Evolutionary conservation across 2,329 filamentous ascomycete species (phyloP).

Genomic region (Botrytis sinoallii): DNA sequence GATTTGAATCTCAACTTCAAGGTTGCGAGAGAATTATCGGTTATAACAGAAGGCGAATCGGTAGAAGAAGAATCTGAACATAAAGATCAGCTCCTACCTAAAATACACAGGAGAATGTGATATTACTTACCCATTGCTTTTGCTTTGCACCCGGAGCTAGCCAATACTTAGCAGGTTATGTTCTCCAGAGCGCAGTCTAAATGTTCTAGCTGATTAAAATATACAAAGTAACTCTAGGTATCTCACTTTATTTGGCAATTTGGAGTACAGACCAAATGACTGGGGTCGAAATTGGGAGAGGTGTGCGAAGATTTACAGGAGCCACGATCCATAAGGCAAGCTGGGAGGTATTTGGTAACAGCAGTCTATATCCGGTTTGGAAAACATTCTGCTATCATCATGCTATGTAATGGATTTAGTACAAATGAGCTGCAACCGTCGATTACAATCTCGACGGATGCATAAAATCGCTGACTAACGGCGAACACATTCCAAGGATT

Average conservation of each 20-base stretch:
- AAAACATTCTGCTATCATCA: neutral
- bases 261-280: neutral
- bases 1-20: neutral
- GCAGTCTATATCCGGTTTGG: neutral
- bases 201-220: neutral
- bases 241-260: too few species aligned
- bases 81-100: neutral
- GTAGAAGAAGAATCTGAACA: neutral
- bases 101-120: neutral
- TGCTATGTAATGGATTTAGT: neutral
- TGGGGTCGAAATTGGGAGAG: neutral
- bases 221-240: neutral
- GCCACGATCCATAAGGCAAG: neutral
- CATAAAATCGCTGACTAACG: neutral
- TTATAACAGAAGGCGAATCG: neutral
- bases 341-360: neutral
- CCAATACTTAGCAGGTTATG: neutral
- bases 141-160: neutral
- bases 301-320: neutral
- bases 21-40: neutral
- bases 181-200: neutral
- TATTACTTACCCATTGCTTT: neutral
- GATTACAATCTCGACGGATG: neutral
- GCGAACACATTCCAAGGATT: neutral
- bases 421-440: neutral